Conservation (phyloP, 148 eudicot species). For the Rheum nobile region DNA sequence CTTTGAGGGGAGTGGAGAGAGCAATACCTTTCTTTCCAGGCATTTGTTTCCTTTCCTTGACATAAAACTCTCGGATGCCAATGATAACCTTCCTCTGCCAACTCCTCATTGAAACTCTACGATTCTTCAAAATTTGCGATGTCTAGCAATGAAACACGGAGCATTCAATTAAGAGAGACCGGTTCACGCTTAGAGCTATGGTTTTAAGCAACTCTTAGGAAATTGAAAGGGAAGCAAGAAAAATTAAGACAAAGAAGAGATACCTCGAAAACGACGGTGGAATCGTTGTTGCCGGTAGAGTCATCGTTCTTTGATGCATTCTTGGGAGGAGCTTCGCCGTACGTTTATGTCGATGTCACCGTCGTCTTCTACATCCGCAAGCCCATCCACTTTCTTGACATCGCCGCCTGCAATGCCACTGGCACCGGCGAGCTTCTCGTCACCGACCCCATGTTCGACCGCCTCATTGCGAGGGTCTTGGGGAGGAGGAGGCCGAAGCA, state of each 20-base stretch:
- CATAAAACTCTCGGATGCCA: slow-evolving; percentile 77
- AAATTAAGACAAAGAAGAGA: background rate
- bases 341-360: no score
- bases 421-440: no score
- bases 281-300: slow-evolving; percentile 21
- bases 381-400: no score
- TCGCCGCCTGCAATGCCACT: no score
- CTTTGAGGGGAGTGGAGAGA: background rate
- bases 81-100: slow-evolving; percentile 65
- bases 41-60: slow-evolving; percentile 69
- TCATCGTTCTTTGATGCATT: slow-evolving; percentile 21
- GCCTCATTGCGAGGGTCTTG: no score
- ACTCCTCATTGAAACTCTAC: slow-evolving; percentile 69
- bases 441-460: no score
- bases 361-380: no score
- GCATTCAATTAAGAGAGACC: background rate
- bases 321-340: slow-evolving; percentile 31
- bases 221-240: background rate
- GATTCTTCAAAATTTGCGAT: slow-evolving; percentile 59
- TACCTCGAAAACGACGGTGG: slow-evolving; percentile 53
- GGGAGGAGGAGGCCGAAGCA: no score
- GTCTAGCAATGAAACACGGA: background rate
- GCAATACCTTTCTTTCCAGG: slow-evolving; percentile 78
- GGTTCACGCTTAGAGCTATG: background rate
- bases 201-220: background rate